phyloP scores from a whole-genome alignment of 2,329 filamentous ascomycete species.

The Chrysosporium keratinophilum region DNA sequence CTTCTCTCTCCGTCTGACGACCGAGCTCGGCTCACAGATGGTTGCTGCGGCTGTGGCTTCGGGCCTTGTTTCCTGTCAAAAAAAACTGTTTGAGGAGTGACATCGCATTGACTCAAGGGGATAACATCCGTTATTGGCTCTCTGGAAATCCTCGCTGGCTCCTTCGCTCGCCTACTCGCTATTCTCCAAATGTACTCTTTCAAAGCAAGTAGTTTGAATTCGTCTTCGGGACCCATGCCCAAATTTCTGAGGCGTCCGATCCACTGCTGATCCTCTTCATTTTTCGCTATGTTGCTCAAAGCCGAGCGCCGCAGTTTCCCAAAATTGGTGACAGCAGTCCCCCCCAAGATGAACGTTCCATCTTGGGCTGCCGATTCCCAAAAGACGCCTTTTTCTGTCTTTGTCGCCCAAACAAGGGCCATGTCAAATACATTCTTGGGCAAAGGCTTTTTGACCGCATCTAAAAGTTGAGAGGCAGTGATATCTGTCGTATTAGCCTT shows the following conservation, averaged over 20 bases:
- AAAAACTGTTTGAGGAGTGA: constrained; percentile 80
- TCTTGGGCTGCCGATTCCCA: constrained; percentile 70
- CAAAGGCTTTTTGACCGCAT: constrained; percentile 72
- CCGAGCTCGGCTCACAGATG: constrained; percentile 17
- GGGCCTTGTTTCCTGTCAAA: constrained; percentile 66
- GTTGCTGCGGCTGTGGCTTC: constrained; percentile 26
- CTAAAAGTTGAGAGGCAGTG: constrained; percentile 63
- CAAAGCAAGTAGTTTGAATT: constrained; percentile 75
- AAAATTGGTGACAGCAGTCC: constrained; percentile 46
- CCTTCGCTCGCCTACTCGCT: constrained; percentile 57
- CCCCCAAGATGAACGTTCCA: constrained; percentile 57
- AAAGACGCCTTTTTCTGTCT: constrained; percentile 70
- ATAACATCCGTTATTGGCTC: constrained; percentile 50
- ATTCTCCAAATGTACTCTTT: constrained; percentile 87
- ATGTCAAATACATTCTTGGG: constrained; percentile 73
- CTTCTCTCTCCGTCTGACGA: constrained; percentile 26
- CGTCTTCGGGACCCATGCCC: constrained; percentile 71
- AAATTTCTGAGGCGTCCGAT: constrained; percentile 72
- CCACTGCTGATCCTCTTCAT: constrained; percentile 92
- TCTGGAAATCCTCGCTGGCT: constrained; percentile 26
- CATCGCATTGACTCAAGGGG: constrained; percentile 60
- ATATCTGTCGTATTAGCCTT: constrained; percentile 62
- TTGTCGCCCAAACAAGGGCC: constrained; percentile 73
- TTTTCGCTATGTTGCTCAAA: constrained; percentile 57
- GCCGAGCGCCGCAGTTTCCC: constrained; percentile 46